Evolutionary conservation across 768 basidiomycete genomes (phyloP), one percentile per base, ranked within the genome.

Genomic region (Tricholoma flavovirens): DNA sequence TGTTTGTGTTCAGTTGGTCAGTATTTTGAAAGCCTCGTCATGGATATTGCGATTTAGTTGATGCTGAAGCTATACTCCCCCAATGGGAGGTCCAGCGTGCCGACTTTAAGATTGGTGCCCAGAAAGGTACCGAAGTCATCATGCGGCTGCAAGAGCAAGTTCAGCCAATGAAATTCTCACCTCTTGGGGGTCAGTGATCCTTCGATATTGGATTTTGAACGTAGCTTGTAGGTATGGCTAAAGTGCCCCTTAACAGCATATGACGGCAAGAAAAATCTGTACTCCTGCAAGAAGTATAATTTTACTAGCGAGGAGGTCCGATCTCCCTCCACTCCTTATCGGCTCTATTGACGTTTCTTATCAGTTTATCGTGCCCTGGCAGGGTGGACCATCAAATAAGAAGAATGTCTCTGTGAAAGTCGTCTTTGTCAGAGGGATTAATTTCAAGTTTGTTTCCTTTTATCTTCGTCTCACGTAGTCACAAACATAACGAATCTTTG

Each of bases 251-350:
- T 52, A 1, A 9, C 17, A 73, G 72, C 68, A 1, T 73, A 60
- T 50, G 72, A 72, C 53, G 72, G 72, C 7, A 68, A 70, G 53
- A 67, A 68, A 46, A 73, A 73, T 48, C 51, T 73, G 0, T 73
- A 62, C 38, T 68, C 70, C 1, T 63, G 61, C 26, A 26, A 48
- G 32, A 49, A 54, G 11, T 71, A 70, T 43, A 42, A 42, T 15
- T 59, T 67, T 22, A 42, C 42, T 32, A 59, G 60, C 19, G 48
- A 63, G 56, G 56, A 63, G 53, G 67, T 67, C 32, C 54, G 58
- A 53, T 40, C 11, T 6, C n/a, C 35, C n/a, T 49, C 9, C 1
- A 19, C 14, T 5, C 11, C 42, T 36, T 48, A 10, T 19, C 14
- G 6, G 6, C 3, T 33, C 14, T 24, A 11, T 29, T 43, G n/a